A percentile compares a stretch with the other conserved stretches of the same genome.
Conservation (phyloP, 257 asterid species). For the Haberlea rhodopensis region DNA sequence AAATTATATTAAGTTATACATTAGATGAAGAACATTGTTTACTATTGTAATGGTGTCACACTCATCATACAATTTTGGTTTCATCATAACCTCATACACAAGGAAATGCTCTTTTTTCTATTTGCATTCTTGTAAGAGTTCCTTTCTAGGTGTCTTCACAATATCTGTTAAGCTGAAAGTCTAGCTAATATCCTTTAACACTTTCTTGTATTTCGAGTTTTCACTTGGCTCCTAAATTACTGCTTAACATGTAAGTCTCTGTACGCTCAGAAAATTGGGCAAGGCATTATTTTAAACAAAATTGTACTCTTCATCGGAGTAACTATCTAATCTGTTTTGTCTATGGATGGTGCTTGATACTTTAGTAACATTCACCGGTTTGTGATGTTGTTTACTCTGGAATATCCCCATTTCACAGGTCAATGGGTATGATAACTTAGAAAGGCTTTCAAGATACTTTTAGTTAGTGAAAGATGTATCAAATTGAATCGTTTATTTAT, state of each 20-base stretch:
- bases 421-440: neutral
- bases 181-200: neutral
- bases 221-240: conserved; percentile 7
- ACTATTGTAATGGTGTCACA: neutral
- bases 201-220: neutral
- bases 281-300: neutral
- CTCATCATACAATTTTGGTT: neutral
- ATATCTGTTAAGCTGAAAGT: conserved; percentile 12
- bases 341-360: neutral
- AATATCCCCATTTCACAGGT: neutral
- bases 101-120: neutral
- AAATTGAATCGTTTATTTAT: neutral
- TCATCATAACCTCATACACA: neutral
- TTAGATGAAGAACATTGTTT: neutral
- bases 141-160: conserved; percentile 6
- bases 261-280: neutral
- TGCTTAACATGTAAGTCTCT: neutral
- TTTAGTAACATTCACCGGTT: neutral
- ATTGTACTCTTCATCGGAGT: neutral
- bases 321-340: neutral
- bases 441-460: neutral
- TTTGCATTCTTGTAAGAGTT: neutral
- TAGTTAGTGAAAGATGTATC: conserved; percentile 12
- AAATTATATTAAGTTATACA: neutral
- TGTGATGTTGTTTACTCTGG: neutral